These are phyloP conservation scores for Amanita inopinata DNA, from an alignment of 768 basidiomycete species.

Conservation along the genomic window DNA sequence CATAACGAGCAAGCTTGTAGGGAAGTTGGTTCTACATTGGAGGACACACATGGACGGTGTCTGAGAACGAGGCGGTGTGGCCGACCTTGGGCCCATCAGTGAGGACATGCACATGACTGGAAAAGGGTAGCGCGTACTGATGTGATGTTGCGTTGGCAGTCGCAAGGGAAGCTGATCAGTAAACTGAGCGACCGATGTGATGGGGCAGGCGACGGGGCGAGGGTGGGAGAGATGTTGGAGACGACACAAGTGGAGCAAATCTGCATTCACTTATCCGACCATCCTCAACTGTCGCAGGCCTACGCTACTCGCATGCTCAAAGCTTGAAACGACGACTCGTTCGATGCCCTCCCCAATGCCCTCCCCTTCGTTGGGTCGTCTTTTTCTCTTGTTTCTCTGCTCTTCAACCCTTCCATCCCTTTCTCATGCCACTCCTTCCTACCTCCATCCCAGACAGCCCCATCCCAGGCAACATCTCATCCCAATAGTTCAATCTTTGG, in stretches of 20 bases:
- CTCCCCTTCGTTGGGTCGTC: not conserved
- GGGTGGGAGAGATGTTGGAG: slow-evolving; percentile 29
- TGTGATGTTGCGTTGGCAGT: slow-evolving; percentile 17
- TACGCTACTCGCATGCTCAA: slow-evolving; percentile 5
- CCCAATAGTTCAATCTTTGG: too few relatives aligned
- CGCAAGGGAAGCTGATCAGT: slow-evolving; percentile 23
- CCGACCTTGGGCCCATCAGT: slow-evolving; percentile 26
- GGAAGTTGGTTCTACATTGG: slow-evolving; percentile 44
- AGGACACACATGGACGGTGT: slow-evolving; percentile 32
- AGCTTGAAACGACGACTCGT: not conserved
- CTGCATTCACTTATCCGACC: slow-evolving; percentile 19
- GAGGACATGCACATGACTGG: slow-evolving; percentile 10
- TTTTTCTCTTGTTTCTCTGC: not conserved
- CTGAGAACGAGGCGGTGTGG: slow-evolving; percentile 27
- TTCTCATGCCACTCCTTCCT: not conserved
- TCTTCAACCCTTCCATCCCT: not conserved
- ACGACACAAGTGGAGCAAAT: slow-evolving; percentile 35
- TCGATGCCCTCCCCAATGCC: not conserved
- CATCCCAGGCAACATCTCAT: too few relatives aligned
- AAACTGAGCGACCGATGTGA: slow-evolving; percentile 27
- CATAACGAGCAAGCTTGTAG: slow-evolving; percentile 16
- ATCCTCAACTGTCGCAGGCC: slow-evolving; percentile 7
- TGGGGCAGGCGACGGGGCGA: slow-evolving; percentile 19
- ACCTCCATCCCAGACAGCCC: too few relatives aligned
- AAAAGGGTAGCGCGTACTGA: slow-evolving; percentile 4